Evolutionary conservation across 2,329 filamentous ascomycete genomes (phyloP).

Genomic region (Tothia fuscella): DNA sequence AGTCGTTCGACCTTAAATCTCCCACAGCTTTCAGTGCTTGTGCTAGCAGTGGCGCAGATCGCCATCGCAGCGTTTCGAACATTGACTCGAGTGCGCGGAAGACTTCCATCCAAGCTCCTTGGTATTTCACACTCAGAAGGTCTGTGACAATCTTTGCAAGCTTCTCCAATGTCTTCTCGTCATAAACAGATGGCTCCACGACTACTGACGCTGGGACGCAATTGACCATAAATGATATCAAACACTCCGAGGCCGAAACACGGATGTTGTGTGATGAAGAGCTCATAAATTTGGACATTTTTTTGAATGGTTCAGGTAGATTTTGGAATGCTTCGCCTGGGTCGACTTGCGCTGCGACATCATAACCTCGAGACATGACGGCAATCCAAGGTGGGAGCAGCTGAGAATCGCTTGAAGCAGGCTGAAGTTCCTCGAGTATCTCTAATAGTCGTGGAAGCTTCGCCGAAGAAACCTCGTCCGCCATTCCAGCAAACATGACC

Average conservation of each 20-base stretch:
- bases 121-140: conserved; percentile 79
- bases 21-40: conserved; percentile 69
- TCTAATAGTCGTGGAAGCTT: conserved; percentile 85
- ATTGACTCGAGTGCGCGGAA: conserved; percentile 80
- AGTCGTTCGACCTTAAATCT: conserved; percentile 74
- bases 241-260: conserved; percentile 84
- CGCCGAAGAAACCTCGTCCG: conserved; percentile 71
- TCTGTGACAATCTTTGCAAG: conserved; percentile 61
- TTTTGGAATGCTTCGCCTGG: conserved; percentile 88
- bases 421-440: conserved; percentile 82
- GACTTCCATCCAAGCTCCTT: conserved; percentile 87
- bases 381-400: conserved; percentile 94
- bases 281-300: conserved; percentile 70
- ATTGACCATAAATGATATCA: conserved; percentile 86
- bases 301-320: conserved; percentile 69
- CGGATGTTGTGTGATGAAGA: conserved; percentile 88
- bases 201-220: conserved; percentile 76
- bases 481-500: conserved; percentile 87
- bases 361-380: conserved; percentile 85
- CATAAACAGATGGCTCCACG: conserved; percentile 78
- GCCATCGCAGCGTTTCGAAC: conserved; percentile 80
- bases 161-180: conserved; percentile 80
- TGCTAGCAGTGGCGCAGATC: conserved; percentile 63
- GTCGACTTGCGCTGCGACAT: conserved; percentile 79
- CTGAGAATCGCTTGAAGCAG: conserved; percentile 86